Evolutionary conservation across 352 stramenopile genomes (phyloP).

Genomic region (Phytophthora boehmeriae): DNA sequence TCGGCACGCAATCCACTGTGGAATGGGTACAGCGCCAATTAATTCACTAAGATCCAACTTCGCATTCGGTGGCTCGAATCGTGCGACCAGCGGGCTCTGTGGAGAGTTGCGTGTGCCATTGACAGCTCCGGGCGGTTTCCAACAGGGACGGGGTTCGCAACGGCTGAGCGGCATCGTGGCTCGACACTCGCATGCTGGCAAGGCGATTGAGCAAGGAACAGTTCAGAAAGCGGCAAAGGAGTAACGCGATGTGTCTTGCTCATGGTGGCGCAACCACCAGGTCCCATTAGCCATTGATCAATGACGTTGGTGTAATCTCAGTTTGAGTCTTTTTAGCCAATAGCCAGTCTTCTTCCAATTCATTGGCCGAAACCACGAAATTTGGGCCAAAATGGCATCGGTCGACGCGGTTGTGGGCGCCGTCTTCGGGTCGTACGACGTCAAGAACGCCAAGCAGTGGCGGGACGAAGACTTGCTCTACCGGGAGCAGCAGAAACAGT

Average conservation of each 20-base stretch:
- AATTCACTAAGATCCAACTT: neutral
- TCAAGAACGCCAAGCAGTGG: conserved; percentile 88
- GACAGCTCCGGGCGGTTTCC: neutral
- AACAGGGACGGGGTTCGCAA: neutral
- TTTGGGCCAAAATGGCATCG: conserved; percentile 29
- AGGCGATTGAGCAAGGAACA: too few species aligned
- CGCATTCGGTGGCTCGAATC: neutral
- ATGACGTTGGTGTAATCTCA: too few species aligned
- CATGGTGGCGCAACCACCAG: too few species aligned
- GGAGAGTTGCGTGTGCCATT: neutral
- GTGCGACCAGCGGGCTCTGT: neutral
- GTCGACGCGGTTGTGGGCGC: conserved; percentile 73
- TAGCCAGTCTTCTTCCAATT: neutral
- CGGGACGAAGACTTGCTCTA: conserved; percentile 78
- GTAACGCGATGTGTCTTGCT: too few species aligned
- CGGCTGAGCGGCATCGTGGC: neutral
- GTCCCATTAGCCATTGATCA: too few species aligned
- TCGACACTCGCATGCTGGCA: neutral
- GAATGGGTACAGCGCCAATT: neutral
- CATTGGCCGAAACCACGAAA: neutral
- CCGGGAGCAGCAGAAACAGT: conserved; percentile 82
- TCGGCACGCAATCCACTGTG: neutral
- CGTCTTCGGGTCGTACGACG: conserved; percentile 85
- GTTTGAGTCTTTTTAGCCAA: too few species aligned
- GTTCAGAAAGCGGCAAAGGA: too few species aligned